Conservation (phyloP, 2,329 filamentous ascomycete species). For the Pseudogymnoascus sp. region DNA sequence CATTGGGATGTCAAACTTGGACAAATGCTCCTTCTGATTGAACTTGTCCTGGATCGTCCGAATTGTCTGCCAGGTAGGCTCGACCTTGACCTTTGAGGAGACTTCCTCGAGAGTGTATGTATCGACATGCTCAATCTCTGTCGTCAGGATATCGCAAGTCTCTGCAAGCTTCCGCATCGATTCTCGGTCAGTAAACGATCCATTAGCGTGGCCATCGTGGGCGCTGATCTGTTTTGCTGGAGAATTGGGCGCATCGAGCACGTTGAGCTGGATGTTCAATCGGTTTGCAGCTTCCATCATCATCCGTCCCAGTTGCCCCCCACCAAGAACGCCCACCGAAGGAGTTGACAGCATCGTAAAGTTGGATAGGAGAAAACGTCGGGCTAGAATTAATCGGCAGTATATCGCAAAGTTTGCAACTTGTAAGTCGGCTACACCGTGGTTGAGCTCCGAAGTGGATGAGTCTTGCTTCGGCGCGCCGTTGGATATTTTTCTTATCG, state of each 20-base stretch:
- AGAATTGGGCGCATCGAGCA: constrained; percentile 67
- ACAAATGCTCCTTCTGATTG: constrained; percentile 74
- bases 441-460: neutral
- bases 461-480: neutral
- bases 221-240: constrained; percentile 81
- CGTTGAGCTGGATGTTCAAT: constrained; percentile 67
- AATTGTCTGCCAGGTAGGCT: constrained; percentile 80
- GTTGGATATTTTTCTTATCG: constrained; percentile 7
- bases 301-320: constrained; percentile 84
- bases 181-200: constrained; percentile 77
- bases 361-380: neutral
- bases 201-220: constrained; percentile 64
- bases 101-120: constrained; percentile 84
- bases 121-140: constrained; percentile 93
- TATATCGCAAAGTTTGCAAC: neutral
- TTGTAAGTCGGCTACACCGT: neutral
- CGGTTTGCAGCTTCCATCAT: constrained; percentile 73
- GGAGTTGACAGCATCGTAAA: constrained; percentile 7
- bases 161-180: constrained; percentile 73
- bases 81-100: constrained; percentile 53
- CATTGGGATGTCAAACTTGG: constrained; percentile 58
- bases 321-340: constrained; percentile 41
- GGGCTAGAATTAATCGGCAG: neutral
- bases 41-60: constrained; percentile 91
- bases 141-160: constrained; percentile 71